phyloP scores from a whole-genome alignment of 306 rosid genomes.

The Prosopis cineraria region DNA sequence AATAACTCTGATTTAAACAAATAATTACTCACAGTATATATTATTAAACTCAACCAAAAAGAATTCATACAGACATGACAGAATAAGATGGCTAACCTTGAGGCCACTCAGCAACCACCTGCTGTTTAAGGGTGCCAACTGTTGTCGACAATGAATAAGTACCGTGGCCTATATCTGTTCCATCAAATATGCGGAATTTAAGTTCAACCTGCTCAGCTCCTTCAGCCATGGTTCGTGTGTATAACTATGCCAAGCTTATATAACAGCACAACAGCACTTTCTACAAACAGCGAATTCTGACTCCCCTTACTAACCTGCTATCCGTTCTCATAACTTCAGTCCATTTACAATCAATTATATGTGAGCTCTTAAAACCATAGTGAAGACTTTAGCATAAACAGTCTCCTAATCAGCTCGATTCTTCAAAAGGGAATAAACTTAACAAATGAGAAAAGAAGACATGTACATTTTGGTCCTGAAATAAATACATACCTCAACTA shows the following conservation, averaged over 20 bases:
- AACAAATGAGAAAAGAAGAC: background rate
- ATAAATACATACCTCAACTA: background rate
- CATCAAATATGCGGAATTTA: slow-evolving; percentile 75
- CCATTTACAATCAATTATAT: slow-evolving; percentile 24
- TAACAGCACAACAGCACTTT: slow-evolving; percentile 34
- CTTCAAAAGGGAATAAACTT: background rate
- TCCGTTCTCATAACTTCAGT: slow-evolving; percentile 23
- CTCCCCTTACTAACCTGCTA: slow-evolving; percentile 51
- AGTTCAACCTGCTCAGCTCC: slow-evolving; percentile 55
- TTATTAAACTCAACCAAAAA: background rate
- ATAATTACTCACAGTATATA: slow-evolving; percentile 13
- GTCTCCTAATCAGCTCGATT: background rate
- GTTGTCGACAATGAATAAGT: slow-evolving; percentile 55
- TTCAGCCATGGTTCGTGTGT: slow-evolving; percentile 49
- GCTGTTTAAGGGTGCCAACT: slow-evolving; percentile 63
- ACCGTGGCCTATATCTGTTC: slow-evolving; percentile 69
- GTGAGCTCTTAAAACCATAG: background rate
- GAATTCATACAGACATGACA: slow-evolving; percentile 4
- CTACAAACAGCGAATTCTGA: slow-evolving; percentile 31
- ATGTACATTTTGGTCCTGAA: background rate
- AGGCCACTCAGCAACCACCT: slow-evolving; percentile 74
- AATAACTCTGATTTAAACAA: slow-evolving; percentile 7
- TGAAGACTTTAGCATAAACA: background rate
- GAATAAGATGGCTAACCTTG: slow-evolving; percentile 52
- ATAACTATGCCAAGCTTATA: slow-evolving; percentile 43